Evolutionary conservation across 495 filamentous ascomycete species (phyloP), one percentile per base, ranked within the genome.

Genomic region (Pyrenula massariospora): DNA sequence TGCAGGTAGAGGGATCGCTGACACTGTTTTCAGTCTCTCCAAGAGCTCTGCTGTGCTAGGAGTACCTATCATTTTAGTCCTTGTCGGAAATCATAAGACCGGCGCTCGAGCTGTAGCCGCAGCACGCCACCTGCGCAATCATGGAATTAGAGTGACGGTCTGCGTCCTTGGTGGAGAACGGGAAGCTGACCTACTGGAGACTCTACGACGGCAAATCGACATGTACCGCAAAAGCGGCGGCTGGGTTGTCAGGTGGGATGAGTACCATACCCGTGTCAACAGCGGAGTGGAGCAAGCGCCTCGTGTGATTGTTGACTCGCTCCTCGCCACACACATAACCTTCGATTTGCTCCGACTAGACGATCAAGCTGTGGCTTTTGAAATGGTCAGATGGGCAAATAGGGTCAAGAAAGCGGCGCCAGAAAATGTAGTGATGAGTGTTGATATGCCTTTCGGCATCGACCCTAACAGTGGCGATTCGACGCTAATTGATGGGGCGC

Each of bases 371-470:
- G 83, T 83, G 2, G 88, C 87, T 2, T 90, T 87, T 60, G 85
- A 90, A 59, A 77, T 94, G 56, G 89, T 94, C 58, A 81, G 85
- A 47, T 95, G 89, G 87, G 84, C 88, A 3, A 96, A 96, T 62
- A 42, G 31, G 15, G 15, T 42, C 31, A 79, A 87, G 52, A 85
- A 81, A 52, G 50, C 50, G 19, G 50, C 50, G 10, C 8, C 8
- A 68, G 87, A 88, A 60, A 81, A 87, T 1, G 79, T 78, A 22
- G 84, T 92, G 0, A 68, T 98, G 25, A 85, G 90, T 1, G 81
- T 98, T 24, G 91, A 95, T 65, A 80, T 93, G 12, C 93, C 93
- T 0, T 89, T 84, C 1, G 93, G 93, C 15, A 79, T 96, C 47
- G 87, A 91, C 59, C 89, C 88, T 22, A 78, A 81, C 1, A 84